A percentile compares a stretch with the other conserved stretches of the same genome.
These are phyloP conservation scores for Elongisporangium undulatum DNA, from an alignment of 352 stramenopile genomes.

Conservation along the genomic window DNA sequence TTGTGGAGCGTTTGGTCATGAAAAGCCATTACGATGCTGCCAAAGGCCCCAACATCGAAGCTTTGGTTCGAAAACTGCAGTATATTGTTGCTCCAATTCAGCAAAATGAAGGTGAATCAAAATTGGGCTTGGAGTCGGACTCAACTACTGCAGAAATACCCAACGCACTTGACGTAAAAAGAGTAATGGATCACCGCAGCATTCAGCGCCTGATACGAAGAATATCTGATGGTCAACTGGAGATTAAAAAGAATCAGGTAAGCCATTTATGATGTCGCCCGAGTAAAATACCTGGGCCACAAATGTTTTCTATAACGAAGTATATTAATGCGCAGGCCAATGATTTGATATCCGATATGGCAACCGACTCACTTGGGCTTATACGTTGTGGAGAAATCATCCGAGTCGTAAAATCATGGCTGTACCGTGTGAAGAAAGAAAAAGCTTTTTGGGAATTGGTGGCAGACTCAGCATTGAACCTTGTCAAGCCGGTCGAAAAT, in stretches of 20 bases:
- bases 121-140: neutral
- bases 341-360: constrained; percentile 22
- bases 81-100: neutral
- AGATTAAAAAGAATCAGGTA: neutral
- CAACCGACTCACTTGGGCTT: constrained; percentile 32
- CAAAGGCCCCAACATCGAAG: constrained; percentile 1
- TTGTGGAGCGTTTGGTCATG: neutral
- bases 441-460: constrained; percentile 33
- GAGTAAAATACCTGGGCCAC: no score
- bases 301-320: neutral
- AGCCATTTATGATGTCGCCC: neutral
- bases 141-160: neutral
- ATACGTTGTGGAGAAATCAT: constrained; percentile 46
- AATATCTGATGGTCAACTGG: constrained; percentile 29
- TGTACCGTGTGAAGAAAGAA: constrained; percentile 20
- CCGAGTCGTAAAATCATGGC: constrained; percentile 41
- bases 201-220: constrained; percentile 31
- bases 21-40: neutral
- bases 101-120: neutral
- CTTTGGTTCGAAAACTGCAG: neutral
- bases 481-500: constrained; percentile 12
- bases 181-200: constrained; percentile 29
- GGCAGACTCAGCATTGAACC: constrained; percentile 9
- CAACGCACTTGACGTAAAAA: constrained; percentile 23
- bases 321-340: constrained; percentile 19